A percentile compares a stretch with the other conserved stretches of the same genome.
These are phyloP conservation scores for Plasmodium cynomolgi DNA, from an alignment of 169 alveolate species.

Conservation along the genomic window DNA sequence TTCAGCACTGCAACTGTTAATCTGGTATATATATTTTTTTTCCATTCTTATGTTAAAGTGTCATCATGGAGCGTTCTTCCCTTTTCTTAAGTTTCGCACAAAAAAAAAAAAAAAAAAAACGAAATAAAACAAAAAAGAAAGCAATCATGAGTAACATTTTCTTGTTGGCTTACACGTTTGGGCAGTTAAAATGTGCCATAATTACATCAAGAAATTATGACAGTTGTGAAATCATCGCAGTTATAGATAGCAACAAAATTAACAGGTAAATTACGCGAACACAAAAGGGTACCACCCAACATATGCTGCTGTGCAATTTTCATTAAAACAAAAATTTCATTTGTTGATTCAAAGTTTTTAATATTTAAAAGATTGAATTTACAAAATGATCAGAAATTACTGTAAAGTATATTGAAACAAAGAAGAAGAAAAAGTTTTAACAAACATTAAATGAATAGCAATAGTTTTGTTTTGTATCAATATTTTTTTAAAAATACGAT, in stretches of 20 bases:
- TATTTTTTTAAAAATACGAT: neutral
- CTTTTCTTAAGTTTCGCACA: neutral
- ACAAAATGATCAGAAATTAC: conserved; percentile 9
- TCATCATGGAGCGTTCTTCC: neutral
- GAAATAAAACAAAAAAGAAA: neutral
- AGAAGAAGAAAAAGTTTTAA: conserved; percentile 4
- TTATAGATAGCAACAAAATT: neutral
- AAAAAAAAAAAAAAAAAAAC: neutral
- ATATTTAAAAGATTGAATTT: conserved; percentile 50
- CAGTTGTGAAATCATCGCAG: neutral
- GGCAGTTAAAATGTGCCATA: neutral
- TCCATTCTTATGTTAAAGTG: neutral
- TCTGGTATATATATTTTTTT: neutral
- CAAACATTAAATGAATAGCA: conserved; percentile 47
- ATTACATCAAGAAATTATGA: neutral
- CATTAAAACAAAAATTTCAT: conserved; percentile 8
- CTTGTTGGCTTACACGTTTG: neutral
- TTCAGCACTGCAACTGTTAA: neutral
- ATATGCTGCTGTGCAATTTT: neutral
- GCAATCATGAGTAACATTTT: neutral
- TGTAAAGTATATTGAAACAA: conserved; percentile 30
- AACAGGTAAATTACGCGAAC: neutral
- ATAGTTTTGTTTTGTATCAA: neutral
- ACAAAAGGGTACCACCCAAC: neutral
- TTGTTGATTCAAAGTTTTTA: conserved; percentile 18